Evolutionary conservation across 78 protist genomes (phyloP).

Genomic region (Pigoraptor vietnamica): DNA sequence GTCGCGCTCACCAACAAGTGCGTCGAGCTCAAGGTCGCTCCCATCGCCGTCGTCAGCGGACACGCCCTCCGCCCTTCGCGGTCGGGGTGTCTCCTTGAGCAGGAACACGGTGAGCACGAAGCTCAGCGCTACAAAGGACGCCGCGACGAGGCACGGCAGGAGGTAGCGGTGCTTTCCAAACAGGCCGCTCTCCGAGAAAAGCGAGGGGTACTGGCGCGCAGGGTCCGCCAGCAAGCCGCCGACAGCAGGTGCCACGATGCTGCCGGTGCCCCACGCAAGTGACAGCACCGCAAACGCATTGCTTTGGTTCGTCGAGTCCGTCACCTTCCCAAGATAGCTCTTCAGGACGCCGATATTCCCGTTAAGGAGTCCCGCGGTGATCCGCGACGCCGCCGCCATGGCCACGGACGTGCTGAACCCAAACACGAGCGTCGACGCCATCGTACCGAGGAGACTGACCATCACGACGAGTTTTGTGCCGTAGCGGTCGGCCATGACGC

Average conservation of each 20-base stretch:
- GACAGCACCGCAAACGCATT: slow-evolving; percentile 31
- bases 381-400: slow-evolving; percentile 23
- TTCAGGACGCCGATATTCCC: slow-evolving; percentile 47
- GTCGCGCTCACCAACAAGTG: too few relatives aligned
- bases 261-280: slow-evolving; percentile 38
- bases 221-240: slow-evolving; percentile 39
- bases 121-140: neutral
- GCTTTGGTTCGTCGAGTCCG: slow-evolving; percentile 35
- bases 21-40: too few relatives aligned
- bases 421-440: slow-evolving; percentile 3
- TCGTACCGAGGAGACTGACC: slow-evolving; percentile 19
- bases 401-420: slow-evolving; percentile 24
- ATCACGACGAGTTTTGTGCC: neutral
- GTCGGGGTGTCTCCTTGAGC: too few relatives aligned
- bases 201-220: slow-evolving; percentile 9
- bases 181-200: neutral
- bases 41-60: too few relatives aligned
- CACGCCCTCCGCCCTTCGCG: too few relatives aligned
- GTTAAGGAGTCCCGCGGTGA: slow-evolving; percentile 38
- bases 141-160: slow-evolving; percentile 28
- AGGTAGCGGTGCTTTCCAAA: slow-evolving; percentile 43
- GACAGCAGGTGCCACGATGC: slow-evolving; percentile 45
- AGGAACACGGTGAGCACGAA: neutral
- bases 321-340: slow-evolving; percentile 37
- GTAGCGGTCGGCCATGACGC: neutral